These are phyloP conservation scores for Entrophospora sp. DNA, from an alignment of 192 early-diverging fungal genomes.

Conservation along the genomic window DNA sequence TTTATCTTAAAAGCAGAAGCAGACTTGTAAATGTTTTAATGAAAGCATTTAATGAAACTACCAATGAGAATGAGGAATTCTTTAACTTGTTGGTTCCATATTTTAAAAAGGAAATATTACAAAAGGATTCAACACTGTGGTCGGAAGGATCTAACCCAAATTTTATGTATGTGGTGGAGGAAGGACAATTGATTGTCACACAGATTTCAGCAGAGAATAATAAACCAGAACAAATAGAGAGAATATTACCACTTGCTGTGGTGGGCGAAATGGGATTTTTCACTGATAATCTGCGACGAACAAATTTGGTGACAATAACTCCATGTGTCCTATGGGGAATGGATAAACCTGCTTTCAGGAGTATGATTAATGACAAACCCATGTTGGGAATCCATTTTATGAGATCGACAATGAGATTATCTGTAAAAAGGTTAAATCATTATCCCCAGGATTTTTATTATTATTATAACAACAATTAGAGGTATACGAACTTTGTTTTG, in stretches of 20 bases:
- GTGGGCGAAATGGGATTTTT: slow-evolving; percentile 84
- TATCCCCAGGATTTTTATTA: too few species aligned
- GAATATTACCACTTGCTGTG: slow-evolving; percentile 84
- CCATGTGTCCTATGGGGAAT: slow-evolving; percentile 71
- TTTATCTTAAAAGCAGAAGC: slow-evolving; percentile 26
- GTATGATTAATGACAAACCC: slow-evolving; percentile 61
- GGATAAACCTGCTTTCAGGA: slow-evolving; percentile 53
- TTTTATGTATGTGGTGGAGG: slow-evolving; percentile 69
- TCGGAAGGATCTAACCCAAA: slow-evolving; percentile 42
- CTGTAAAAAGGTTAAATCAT: slow-evolving; percentile 46
- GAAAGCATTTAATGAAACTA: slow-evolving; percentile 58
- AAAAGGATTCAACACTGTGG: slow-evolving; percentile 58
- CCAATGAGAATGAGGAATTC: slow-evolving; percentile 40
- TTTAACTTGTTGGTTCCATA: slow-evolving; percentile 49
- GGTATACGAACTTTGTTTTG: too few species aligned
- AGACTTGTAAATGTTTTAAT: slow-evolving; percentile 47
- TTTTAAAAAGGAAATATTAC: slow-evolving; percentile 54
- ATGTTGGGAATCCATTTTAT: slow-evolving; percentile 68
- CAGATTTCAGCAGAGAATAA: slow-evolving; percentile 29
- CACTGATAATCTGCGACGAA: slow-evolving; percentile 40
- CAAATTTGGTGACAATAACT: slow-evolving; percentile 53
- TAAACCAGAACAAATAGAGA: slow-evolving; percentile 52
- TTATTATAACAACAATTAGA: too few species aligned
- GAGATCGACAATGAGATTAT: slow-evolving; percentile 63
- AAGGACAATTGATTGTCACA: slow-evolving; percentile 51